phyloP scores from a whole-genome alignment of 305 asterid genomes.

The Euphrasia arctica region DNA sequence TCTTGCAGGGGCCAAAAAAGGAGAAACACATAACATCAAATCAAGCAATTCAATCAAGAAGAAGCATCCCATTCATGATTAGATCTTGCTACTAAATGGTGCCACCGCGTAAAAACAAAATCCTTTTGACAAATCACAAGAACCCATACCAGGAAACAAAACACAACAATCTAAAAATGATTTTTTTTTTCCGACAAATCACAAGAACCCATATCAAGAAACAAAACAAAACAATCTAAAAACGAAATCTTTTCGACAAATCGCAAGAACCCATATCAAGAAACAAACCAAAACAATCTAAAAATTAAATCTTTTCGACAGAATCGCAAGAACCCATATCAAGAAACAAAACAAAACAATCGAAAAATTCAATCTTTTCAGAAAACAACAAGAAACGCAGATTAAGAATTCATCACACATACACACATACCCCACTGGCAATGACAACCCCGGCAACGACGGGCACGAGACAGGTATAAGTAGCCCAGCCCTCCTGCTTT shows the following conservation, averaged over 20 bases:
- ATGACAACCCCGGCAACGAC: conserved; percentile 93
- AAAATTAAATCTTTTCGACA: conserved; percentile 1
- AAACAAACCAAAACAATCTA: neutral
- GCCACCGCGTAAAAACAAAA: neutral
- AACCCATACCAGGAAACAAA: too few species aligned
- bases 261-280: conserved; percentile 14
- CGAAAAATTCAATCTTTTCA: too few species aligned
- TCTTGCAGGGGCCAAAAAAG: conserved; percentile 3
- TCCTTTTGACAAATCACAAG: too few species aligned
- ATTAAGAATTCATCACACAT: neutral
- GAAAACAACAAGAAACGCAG: too few species aligned
- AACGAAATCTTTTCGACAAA: conserved; percentile 5
- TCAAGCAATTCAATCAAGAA: neutral
- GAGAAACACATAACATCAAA: neutral
- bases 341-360: too few species aligned
- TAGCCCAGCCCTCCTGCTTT: conserved; percentile 85
- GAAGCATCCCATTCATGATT: conserved; percentile 12
- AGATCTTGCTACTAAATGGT: conserved; percentile 26
- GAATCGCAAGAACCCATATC: neutral
- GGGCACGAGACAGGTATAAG: conserved; percentile 83
- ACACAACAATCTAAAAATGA: too few species aligned
- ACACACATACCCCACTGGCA: conserved; percentile 83
- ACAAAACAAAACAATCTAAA: neutral
- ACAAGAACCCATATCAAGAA: too few species aligned
- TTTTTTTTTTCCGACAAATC: too few species aligned